Evolutionary conservation across 495 filamentous ascomycete genomes (phyloP), one percentile per base, ranked within the genome.

Genomic region (Cladorrhinum samala): DNA sequence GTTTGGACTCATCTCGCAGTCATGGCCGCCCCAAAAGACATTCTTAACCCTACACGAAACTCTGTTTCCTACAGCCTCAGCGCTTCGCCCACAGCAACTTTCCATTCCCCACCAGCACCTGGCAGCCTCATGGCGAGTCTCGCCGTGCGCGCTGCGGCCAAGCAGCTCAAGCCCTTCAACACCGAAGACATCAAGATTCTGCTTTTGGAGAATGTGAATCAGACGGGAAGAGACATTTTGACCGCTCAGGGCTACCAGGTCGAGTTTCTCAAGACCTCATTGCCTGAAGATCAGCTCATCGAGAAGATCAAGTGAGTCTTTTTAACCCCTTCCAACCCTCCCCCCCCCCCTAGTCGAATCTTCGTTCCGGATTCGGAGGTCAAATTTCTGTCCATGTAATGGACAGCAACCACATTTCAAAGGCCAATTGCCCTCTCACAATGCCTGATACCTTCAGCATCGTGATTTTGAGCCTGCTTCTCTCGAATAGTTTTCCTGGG

Each of bases 171-270:
- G 72, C 94, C 94, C 18, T 99, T 99, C 70, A 85, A 89, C 55
- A 93, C 90, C 4, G 81, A 88, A 64, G 92, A 97, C 61, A 87
- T 99, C 69, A 97, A 95, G 73, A 95, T 99, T 37, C 75, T 99
- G 52, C 78, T 99, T 7, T 74, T 99, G 20, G 94, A 99, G 70
- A 97, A 97, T 72, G 86, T 99, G 52, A 96, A 97, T 68, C 77
- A 89, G 70, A 91, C 89, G 18, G 93, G 92, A 11, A 75, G 78
- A 62, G 86, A 95, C 17, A 88, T 95, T 30, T 75, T 99, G 27
- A 80, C 72, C 38, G 73, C 73, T 48, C 91, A 97, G 74, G 92
- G 93, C 11, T 99, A 99, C 69, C 94, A 97, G 65, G 93, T 99
- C 25, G 94, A 97, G 68, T 83, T 83, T 50, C 73, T 92, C 51